phyloP scores from a whole-genome alignment of 768 basidiomycete genomes.

The Suillus hirtellus region DNA sequence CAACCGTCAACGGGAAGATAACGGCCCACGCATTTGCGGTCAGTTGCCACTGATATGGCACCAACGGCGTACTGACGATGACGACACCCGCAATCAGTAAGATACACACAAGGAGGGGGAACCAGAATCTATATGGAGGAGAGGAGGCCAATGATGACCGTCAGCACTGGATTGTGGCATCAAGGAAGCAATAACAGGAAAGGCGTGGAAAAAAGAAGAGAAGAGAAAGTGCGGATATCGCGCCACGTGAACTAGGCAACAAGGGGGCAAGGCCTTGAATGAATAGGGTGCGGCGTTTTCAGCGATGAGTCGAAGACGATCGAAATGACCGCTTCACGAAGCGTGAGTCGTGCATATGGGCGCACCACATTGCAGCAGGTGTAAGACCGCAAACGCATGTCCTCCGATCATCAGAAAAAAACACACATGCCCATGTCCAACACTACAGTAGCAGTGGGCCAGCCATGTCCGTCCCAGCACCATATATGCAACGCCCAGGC shows the following conservation, averaged over 20 bases:
- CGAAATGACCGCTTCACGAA: not conserved
- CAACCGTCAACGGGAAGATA: slow-evolving; percentile 74
- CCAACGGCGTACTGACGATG: slow-evolving; percentile 50
- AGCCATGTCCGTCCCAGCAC: not conserved
- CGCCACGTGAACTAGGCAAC: not conserved
- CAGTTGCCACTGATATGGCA: slow-evolving; percentile 71
- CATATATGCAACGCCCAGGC: not conserved
- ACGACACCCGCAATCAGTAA: slow-evolving; percentile 57
- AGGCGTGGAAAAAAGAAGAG: not conserved
- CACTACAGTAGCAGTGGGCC: not conserved
- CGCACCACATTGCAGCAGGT: not conserved
- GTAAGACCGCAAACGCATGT: slow-evolving; percentile 4
- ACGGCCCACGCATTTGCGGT: slow-evolving; percentile 64
- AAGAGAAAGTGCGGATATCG: not conserved
- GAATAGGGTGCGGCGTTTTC: not conserved
- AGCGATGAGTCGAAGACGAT: not conserved
- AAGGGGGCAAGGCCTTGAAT: not conserved
- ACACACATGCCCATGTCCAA: not conserved
- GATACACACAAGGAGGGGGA: slow-evolving; percentile 50
- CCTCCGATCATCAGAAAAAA: slow-evolving; percentile 1
- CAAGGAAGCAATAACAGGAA: slow-evolving; percentile 6
- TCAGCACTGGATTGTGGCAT: slow-evolving; percentile 18
- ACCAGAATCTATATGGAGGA: slow-evolving; percentile 30
- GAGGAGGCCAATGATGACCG: not conserved
- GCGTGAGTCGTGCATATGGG: not conserved